Evolutionary conservation across 768 basidiomycete species (phyloP), one percentile per base, ranked within the genome.

Genomic region (Mycena haematopus): DNA sequence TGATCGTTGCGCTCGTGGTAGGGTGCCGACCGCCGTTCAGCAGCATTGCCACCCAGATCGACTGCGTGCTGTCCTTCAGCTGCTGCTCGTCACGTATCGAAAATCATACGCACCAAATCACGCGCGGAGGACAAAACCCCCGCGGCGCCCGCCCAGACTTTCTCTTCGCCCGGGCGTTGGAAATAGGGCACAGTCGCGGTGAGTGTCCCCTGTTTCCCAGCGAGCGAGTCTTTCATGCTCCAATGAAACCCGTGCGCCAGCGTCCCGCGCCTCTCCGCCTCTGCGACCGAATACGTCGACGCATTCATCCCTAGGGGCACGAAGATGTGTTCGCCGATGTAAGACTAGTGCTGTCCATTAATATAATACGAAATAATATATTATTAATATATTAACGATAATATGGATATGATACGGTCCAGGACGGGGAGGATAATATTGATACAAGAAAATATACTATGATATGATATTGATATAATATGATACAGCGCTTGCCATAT

Each of bases 131-230:
- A 73, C 5, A 81, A 52, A 4, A 81, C 69, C 13, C 80, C 80
- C 6, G 77, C 80, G 0, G 80, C 77, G 2, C 79, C 80, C 1
- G 80, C 78, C 77, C 78, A 79, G 1, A 75, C 71, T 9, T 44
- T 59, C 65, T 79, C 80, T 50, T 80, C 74, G 2, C 79, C 80
- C 0, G 78, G 77, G 2, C 78, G 71, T 33, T 70, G 70, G 49
- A 78, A 79, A 57, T 79, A 80, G 0, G 79, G 81, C 2, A 80
- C 70, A 3, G 75, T 77, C 11, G 79, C 67, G 0, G 70, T 70
- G 2, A 70, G 65, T 14, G 72, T 76, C 6, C 81, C 80, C 21
- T 74, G 78, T 53, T 58, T n/a, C 50, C 74, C 47, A 72, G 60
- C 42, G 1, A 65, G 54, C 0, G 21, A 33, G 56, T 82, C 77